Evolutionary conservation across 2,329 filamentous ascomycete genomes (phyloP), one percentile per base, ranked within the genome.

Genomic region (Pestalotiopsis sp.): DNA sequence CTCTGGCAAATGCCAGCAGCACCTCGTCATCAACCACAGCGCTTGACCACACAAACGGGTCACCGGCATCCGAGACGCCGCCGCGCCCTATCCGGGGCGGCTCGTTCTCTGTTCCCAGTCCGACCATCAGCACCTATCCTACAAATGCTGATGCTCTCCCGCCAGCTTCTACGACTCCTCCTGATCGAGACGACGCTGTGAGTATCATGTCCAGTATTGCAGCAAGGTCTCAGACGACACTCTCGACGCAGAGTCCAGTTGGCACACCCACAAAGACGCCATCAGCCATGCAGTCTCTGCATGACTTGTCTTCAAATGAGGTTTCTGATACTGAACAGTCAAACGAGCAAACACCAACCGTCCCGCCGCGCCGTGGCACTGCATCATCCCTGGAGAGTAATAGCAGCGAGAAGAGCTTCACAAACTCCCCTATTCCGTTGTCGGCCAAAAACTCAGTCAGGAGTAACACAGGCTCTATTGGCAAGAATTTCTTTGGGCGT

Each of bases 111-210:
- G 86, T 87, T 31, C 86, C 91, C 2, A 86, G 88, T 67, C 91
- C 93, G 1, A 82, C 91, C 23, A 87, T 95, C 6, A 89, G 88
- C 38, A 89, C 90, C 0, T 91, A 94, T 73, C 85, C 87, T 41
- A 85, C 88, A 0, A 90, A 91, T 70, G 89, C 90, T 23, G 91
- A 94, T 70, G 84, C 90, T 13, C 87, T 88, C 72, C 88, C 87
- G 70, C 84, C 86, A 14, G 87, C 85, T 3, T 84, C 83, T 1
- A 87, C 31, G 31, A 36, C 86, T 39, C 84, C 85, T 4, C 86
- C 87, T 2, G 87, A 90, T 49, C 84, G 89, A 64, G 84, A 84
- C 69, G 83, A 88, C 75, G 91, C 91, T 27, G 84, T 86, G 25
- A 87, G 84, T 72, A 84, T 87, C 31, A 93, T 94, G 85, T 95